Evolutionary conservation across 1,284 basidiomycete species (phyloP), one percentile per base, ranked within the genome.

Genomic region (Irpex sp.): DNA sequence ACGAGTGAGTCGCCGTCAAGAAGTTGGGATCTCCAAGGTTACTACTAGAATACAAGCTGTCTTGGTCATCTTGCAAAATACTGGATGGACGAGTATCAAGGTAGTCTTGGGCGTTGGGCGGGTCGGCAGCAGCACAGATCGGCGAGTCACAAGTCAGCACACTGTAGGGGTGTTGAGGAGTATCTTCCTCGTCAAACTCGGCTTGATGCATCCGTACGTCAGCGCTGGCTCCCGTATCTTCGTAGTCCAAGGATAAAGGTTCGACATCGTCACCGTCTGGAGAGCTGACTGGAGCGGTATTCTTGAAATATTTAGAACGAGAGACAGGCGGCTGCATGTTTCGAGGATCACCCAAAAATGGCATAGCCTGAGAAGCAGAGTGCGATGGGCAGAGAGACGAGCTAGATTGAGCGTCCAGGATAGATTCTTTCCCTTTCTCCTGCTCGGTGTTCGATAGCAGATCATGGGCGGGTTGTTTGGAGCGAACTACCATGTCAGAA

Each of bases 371-470:
- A 0, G 72, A 73, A 8, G 70, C 71, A 37, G 84, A 85, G 62
- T 86, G 78, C 36, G 81, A 86, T 19, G 85, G 85, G 37, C 76
- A 76, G 11, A 87, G 69, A 47, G 83, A 83, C 5, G 77, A 69
- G 56, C 60, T 62, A n/a, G 69, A 60, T 21, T 13, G 11, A 7
- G 54, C 8, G 17, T 37, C 36, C n/a, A 9, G 31, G 17, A 19
- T 1, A 31, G 17, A 52, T 36, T 17, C 17, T 9, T 9, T 52
- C n/a, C 49, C 49, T 26, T 9, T 19, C 1, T 52, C 49, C 19
- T 9, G 13, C 19, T 21, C 44, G 31, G 31, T 34, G 6, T 47
- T n/a, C 9, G 40, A 47, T 4, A 11, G 40, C 13, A 11, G 40
- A n/a, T 2, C 4, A 9, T 4, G 17, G 8, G 17, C 2, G 49